phyloP scores from a whole-genome alignment of 495 filamentous ascomycete species.

The Xylona heveae region DNA sequence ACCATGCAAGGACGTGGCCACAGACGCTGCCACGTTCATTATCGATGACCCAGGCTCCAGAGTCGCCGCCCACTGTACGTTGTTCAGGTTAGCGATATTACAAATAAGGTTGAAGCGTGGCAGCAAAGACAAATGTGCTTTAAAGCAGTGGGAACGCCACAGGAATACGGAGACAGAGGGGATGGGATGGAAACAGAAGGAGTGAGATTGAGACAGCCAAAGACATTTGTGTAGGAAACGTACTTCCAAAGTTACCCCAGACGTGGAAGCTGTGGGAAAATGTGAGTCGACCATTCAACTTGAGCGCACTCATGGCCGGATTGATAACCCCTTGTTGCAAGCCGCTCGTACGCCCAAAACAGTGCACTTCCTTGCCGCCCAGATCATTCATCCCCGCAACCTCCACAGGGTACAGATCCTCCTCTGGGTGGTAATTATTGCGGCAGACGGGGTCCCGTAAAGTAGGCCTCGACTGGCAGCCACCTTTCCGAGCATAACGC shows the following conservation, averaged over 20 bases:
- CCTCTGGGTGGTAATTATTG: constrained; percentile 1
- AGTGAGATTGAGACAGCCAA: too few relatives aligned
- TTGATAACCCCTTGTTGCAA: constrained; percentile 58
- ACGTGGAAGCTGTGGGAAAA: constrained; percentile 70
- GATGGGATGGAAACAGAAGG: background rate
- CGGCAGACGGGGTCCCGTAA: constrained; percentile 3
- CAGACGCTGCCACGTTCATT: constrained; percentile 58
- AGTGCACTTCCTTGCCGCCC: constrained; percentile 58
- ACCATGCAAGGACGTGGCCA: constrained; percentile 81
- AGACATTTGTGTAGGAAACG: too few relatives aligned
- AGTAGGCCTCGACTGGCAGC: constrained; percentile 3
- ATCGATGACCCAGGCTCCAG: constrained; percentile 83
- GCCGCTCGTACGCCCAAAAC: constrained; percentile 77
- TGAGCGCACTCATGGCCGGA: constrained; percentile 54
- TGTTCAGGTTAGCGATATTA: background rate
- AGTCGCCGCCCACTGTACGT: constrained; percentile 58
- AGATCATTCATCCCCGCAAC: constrained; percentile 24
- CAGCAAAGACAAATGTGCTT: too few relatives aligned
- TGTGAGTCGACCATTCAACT: constrained; percentile 58
- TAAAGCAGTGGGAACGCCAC: too few relatives aligned
- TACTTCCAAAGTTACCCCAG: constrained; percentile 45
- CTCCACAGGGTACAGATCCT: constrained; percentile 13
- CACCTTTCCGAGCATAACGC: constrained; percentile 10
- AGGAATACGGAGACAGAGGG: constrained; percentile 2
- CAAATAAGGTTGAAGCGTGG: too few relatives aligned